These are phyloP conservation scores for Starmera stellimalicola DNA, from an alignment of 1,139 yeast species.

Conservation along the genomic window DNA sequence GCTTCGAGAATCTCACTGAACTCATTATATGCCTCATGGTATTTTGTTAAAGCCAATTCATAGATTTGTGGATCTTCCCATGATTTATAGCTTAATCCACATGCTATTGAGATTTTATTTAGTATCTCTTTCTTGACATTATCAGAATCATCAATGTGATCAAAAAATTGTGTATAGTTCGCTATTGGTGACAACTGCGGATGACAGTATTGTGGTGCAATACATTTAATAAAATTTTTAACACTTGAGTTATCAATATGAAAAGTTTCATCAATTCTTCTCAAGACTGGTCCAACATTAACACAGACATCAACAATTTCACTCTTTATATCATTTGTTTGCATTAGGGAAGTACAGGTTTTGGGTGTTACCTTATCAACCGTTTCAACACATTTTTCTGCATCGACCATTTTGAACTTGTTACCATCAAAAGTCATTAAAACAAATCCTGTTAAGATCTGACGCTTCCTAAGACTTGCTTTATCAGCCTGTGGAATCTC, in stretches of 20 bases:
- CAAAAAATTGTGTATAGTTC: constrained; percentile 23
- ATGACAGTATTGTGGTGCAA: constrained; percentile 34
- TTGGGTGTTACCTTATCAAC: background rate
- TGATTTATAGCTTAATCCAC: constrained; percentile 29
- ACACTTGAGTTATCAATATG: constrained; percentile 25
- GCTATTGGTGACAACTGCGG: constrained; percentile 31
- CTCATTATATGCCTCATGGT: constrained; percentile 2
- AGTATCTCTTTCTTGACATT: constrained; percentile 23
- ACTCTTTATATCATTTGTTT: background rate
- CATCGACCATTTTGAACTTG: background rate
- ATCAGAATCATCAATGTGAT: no score
- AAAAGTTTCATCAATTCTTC: constrained; percentile 13
- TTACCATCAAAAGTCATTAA: constrained; percentile 1
- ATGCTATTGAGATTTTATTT: constrained; percentile 28
- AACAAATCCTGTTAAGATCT: constrained; percentile 1
- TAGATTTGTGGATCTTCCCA: constrained; percentile 17
- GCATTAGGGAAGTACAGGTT: background rate
- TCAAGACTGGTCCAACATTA: background rate
- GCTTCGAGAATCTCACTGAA: background rate
- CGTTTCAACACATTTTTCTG: background rate
- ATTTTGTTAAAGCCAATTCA: constrained; percentile 7
- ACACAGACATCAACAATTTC: background rate
- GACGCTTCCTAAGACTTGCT: constrained; percentile 8
- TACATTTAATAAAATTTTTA: constrained; percentile 26
- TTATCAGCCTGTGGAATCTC: constrained; percentile 11